Evolutionary conservation across 2,329 filamentous ascomycete species (phyloP).

Genomic region (Nigrospora oryzae): DNA sequence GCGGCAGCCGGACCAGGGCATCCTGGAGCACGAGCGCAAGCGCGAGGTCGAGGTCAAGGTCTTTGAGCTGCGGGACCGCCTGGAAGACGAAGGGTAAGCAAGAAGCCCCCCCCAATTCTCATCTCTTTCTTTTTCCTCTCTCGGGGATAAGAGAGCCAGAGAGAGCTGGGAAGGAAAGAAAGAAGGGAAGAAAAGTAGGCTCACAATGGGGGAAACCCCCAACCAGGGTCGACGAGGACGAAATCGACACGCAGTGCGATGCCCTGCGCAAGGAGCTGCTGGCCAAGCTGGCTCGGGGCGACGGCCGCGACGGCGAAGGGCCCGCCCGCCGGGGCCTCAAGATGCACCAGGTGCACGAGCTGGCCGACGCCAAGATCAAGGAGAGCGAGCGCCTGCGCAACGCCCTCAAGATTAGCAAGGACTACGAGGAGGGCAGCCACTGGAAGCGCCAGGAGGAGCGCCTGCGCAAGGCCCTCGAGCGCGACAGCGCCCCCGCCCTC

Average conservation of each 20-base stretch:
- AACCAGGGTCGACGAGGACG: constrained; percentile 69
- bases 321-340: constrained; percentile 59
- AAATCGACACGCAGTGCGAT: constrained; percentile 74
- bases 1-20: constrained; percentile 82
- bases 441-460: constrained; percentile 79
- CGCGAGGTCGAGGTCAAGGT: constrained; percentile 89
- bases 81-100: constrained; percentile 80
- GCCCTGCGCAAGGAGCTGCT: constrained; percentile 56
- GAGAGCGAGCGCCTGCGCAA: constrained; percentile 84
- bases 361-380: constrained; percentile 91
- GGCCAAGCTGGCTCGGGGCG: constrained; percentile 40
- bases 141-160: too few species aligned
- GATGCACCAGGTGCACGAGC: constrained; percentile 88
- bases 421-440: constrained; percentile 80
- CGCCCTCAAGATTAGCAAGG: constrained; percentile 77
- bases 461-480: constrained; percentile 33
- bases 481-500: constrained; percentile 14
- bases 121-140: neutral
- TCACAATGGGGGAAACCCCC: constrained; percentile 6
- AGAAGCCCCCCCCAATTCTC: neutral
- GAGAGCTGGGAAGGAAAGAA: too few species aligned
- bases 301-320: constrained; percentile 22
- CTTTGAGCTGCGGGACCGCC: constrained; percentile 76
- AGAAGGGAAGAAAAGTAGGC: neutral
- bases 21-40: constrained; percentile 89